Base-by-base conservation (phyloP, 305 asterid genomes). In the Solanum hybrid region DNA sequence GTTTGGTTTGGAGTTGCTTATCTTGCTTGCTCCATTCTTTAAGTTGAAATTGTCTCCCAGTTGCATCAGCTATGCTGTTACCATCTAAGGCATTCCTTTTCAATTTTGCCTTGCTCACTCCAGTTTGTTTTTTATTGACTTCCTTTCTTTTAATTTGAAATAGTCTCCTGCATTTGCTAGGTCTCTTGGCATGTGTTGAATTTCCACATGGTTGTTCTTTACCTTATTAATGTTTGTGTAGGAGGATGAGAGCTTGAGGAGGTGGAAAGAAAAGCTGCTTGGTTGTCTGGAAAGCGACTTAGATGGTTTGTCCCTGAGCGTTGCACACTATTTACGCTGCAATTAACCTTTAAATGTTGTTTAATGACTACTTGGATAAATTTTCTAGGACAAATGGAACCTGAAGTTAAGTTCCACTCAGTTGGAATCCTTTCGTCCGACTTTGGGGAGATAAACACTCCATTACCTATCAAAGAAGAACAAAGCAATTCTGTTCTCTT, bases 191-290 rank as follows among this genome's bases (percentile, higher is more conserved):
- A 29, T 45, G 37, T 45, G n/a, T 83, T 45, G 10, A 45, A 51
- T 51, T 20, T 29, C 41, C 39, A 51, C 7, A 51, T 51, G 76
- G 12, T 84, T 84, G 38, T 20, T 51, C 41, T 51, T 13, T 38
- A 39, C 87, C 68, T 81, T 38, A 81, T 38, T 2, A 38, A n/a
- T 84, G 76, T 84, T 24, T 89, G 79, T 82, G 79, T 89, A 96
- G 98, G 98, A 96, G 90, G 98, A 96, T 91, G 98, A 95, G 91
- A 96, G 97, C 91, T 93, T 95, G 86, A 94, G 95, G 81, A 95
- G 96, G 92, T 95, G 98, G 98, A 95, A 96, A 92, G 98, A 95
- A 92, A 93, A 95, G 93, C 95, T 96, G 38, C 97, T 96, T 72
- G 98, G 98, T 85, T 94, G 98, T 91, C 89, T 96, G 65, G 98